These are phyloP conservation scores for Candida chauliodis DNA, from an alignment of 805 yeast species.

Conservation along the genomic window DNA sequence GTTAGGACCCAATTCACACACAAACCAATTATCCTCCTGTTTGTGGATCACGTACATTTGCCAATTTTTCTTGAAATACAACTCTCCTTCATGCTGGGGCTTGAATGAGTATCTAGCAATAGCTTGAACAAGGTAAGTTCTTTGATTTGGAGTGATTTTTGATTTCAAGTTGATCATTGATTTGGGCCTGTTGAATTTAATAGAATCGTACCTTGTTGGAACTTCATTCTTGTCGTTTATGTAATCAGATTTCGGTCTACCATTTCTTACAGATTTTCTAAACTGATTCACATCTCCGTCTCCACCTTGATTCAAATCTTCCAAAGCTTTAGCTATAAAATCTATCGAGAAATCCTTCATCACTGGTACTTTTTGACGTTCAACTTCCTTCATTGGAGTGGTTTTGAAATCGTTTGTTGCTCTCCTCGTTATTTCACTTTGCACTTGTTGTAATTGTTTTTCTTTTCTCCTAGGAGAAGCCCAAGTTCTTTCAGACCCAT, in stretches of 20 bases:
- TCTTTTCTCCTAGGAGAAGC: slow-evolving; percentile 40
- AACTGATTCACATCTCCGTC: slow-evolving; percentile 41
- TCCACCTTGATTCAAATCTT: slow-evolving; percentile 43
- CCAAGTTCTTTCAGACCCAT: slow-evolving; percentile 34
- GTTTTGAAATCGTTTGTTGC: slow-evolving; percentile 25
- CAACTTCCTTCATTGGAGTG: slow-evolving; percentile 5
- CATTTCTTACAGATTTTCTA: slow-evolving; percentile 33
- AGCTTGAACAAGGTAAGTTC: slow-evolving; percentile 32
- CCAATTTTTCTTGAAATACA: slow-evolving; percentile 39
- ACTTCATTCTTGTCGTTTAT: slow-evolving; percentile 35
- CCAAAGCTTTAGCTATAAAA: slow-evolving; percentile 43
- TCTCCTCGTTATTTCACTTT: slow-evolving; percentile 33
- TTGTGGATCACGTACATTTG: slow-evolving; percentile 39
- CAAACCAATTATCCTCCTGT: slow-evolving; percentile 44
- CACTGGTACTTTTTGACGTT: slow-evolving; percentile 25
- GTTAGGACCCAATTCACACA: slow-evolving; percentile 39
- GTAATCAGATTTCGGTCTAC: slow-evolving; percentile 22
- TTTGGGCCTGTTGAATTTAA: slow-evolving; percentile 21
- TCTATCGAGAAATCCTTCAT: slow-evolving; percentile 43
- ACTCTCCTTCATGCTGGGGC: slow-evolving; percentile 41
- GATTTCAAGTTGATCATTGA: slow-evolving; percentile 29
- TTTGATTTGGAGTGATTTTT: slow-evolving; percentile 29
- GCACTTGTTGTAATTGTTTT: slow-evolving; percentile 30
- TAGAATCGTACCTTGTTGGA: slow-evolving; percentile 36
- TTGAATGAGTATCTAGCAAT: slow-evolving; percentile 36